Percentiles rank a stretch among this genome's conserved stretches.
Conservation (phyloP, 2,329 filamentous ascomycete genomes). For the Huntiella abstrusa region DNA sequence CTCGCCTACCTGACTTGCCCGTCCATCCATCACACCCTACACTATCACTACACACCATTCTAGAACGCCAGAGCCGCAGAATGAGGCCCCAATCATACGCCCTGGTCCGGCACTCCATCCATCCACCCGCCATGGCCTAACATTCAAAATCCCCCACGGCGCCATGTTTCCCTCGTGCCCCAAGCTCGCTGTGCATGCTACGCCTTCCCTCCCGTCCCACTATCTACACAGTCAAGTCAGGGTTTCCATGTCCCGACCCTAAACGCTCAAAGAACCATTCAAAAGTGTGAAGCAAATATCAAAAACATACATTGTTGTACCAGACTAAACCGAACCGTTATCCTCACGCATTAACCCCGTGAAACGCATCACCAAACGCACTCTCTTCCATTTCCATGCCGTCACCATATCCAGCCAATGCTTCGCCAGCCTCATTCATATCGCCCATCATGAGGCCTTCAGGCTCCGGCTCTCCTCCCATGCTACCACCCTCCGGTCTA, state of each 20-base stretch:
- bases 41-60: too few species aligned
- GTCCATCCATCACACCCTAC: too few species aligned
- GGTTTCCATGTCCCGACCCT: not conserved
- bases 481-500: constrained; percentile 12
- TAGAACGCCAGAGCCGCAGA: too few species aligned
- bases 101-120: too few species aligned
- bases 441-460: constrained; percentile 45
- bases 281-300: not conserved
- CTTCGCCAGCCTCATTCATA: constrained; percentile 53
- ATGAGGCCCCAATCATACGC: too few species aligned
- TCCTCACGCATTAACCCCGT: constrained; percentile 30
- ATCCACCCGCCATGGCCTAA: too few species aligned
- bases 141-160: too few species aligned
- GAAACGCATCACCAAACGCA: constrained; percentile 70
- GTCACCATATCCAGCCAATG: constrained; percentile 39
- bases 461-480: not conserved
- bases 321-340: not conserved
- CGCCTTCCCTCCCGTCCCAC: too few species aligned
- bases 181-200: too few species aligned
- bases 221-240: too few species aligned
- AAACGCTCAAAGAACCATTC: not conserved
- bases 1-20: too few species aligned
- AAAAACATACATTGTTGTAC: not conserved
- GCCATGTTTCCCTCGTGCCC: too few species aligned
- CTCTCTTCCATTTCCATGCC: constrained; percentile 58